A percentile compares a stretch with the other conserved stretches of the same genome.
phyloP scores from a whole-genome alignment of 371 early-diverging fungal genomes.

The Sporodiniella umbellata region DNA sequence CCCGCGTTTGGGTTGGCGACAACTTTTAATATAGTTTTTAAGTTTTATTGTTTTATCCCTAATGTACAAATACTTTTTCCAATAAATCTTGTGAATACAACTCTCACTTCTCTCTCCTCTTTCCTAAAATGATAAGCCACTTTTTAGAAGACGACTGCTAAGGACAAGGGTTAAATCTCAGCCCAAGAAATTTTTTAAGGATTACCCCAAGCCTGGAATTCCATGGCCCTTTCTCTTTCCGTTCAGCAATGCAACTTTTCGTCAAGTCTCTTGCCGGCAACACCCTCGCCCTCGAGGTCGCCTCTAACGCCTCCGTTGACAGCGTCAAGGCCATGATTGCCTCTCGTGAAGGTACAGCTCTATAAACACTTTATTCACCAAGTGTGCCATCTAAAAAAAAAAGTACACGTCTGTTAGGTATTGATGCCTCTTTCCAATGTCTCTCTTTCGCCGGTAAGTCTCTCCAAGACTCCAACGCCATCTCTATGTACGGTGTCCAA shows the following conservation, averaged over 20 bases:
- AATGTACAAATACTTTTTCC: neutral
- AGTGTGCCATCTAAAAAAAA: neutral
- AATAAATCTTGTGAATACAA: neutral
- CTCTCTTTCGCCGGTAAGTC: slow-evolving; percentile 94
- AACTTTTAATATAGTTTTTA: slow-evolving; percentile 20
- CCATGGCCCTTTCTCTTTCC: slow-evolving; percentile 21
- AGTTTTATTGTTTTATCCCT: neutral
- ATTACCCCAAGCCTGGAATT: neutral
- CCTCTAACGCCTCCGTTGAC: slow-evolving; percentile 73
- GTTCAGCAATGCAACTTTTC: slow-evolving; percentile 75
- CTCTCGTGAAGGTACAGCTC: slow-evolving; percentile 78
- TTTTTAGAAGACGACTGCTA: slow-evolving; percentile 16
- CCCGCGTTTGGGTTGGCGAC: slow-evolving; percentile 73
- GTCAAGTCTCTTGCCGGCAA: slow-evolving; percentile 87
- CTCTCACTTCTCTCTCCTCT: neutral
- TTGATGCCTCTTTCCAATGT: slow-evolving; percentile 92
- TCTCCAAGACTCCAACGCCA: slow-evolving; percentile 78
- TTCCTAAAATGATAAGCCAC: slow-evolving; percentile 9
- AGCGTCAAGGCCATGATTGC: slow-evolving; percentile 89
- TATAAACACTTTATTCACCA: no score
- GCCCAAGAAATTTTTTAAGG: slow-evolving; percentile 2
- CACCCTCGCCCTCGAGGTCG: slow-evolving; percentile 86
- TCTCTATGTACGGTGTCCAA: slow-evolving; percentile 81
- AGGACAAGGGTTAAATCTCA: neutral
- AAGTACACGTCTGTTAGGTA: slow-evolving; percentile 43